Evolutionary conservation across 768 basidiomycete genomes (phyloP), one percentile per base, ranked within the genome.

Genomic region (Tulasnella sp.): DNA sequence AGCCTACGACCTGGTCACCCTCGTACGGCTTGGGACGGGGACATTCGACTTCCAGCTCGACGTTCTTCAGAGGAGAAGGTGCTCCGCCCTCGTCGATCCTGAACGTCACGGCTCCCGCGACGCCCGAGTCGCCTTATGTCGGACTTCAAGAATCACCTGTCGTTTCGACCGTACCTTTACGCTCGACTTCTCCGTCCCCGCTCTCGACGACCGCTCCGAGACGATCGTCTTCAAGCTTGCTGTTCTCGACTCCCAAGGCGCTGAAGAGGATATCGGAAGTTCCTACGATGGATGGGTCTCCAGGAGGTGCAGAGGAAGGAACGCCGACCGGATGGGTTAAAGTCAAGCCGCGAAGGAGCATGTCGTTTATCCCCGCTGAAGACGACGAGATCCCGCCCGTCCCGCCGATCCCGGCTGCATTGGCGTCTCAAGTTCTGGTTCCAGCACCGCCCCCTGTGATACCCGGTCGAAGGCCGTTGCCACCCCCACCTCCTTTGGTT

Each of bases 261-360:
- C 29, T 61, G 57, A n/a, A 7, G 13, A 61, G 57, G 57, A 61
- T 61, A n/a, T 61, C 57, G 26, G 57, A 61, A 61, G 57, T 23
- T 87, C 88, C 18, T 90, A 92, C 42, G 10, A 81, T 85, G 91
- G 26, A 35, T 35, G 35, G 35, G 35, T 35, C 35, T 35, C 35
- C 35, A 5, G 35, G 35, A 67, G 61, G 61, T 67, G 23, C 0
- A 15, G 61, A 26, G 26, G 61, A 15, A 26, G 61, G 61, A 32
- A 67, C 29, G 32, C 61, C 13, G 11, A 35, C n/a, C 23, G 26
- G 61, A 35, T 67, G 61, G 61, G 61, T 67, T 5, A 67, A 35
- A 26, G 32, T 67, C 26, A 67, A 67, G 29, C 61, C 29, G 29
- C 26, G 61, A 26, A 67, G 29, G 32, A 32, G 61, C 61, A 5